Evolutionary conservation across 169 alveolate genomes (phyloP).

Genomic region (Eimeria sp.): DNA sequence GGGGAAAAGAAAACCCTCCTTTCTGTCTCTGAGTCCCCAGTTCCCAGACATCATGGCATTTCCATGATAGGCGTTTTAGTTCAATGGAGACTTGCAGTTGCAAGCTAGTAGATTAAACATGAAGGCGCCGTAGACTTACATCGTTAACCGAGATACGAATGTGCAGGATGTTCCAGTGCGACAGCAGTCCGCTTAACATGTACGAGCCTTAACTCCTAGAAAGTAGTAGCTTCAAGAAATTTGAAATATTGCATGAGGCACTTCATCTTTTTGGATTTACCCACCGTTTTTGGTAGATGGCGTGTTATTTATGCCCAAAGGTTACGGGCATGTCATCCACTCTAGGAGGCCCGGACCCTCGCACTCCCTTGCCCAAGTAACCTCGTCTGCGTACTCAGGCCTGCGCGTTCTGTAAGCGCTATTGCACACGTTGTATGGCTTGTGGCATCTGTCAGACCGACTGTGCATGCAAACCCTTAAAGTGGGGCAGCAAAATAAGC

Average conservation of each 20-base stretch:
- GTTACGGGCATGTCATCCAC: constrained; percentile 49
- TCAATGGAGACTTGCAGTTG: neutral
- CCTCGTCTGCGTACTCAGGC: constrained; percentile 72
- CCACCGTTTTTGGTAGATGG: neutral
- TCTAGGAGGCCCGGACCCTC: constrained; percentile 59
- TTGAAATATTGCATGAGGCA: too few relatives aligned
- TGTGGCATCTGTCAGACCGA: constrained; percentile 62
- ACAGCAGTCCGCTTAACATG: neutral
- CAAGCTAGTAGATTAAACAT: neutral
- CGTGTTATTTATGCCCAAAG: neutral
- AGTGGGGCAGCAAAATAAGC: constrained; percentile 73
- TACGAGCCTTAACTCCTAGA: neutral
- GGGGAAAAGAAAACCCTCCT: neutral
- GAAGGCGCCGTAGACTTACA: neutral
- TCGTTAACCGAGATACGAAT: neutral
- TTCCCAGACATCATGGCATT: neutral
- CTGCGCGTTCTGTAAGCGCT: constrained; percentile 75
- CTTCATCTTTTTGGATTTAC: neutral
- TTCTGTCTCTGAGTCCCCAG: neutral
- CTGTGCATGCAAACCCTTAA: constrained; percentile 67
- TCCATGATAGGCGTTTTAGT: neutral
- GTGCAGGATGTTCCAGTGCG: neutral
- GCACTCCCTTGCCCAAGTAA: constrained; percentile 75
- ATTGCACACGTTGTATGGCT: constrained; percentile 69
- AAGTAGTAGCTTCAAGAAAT: neutral